Evolutionary conservation across 768 basidiomycete genomes (phyloP).

Genomic region (Phlegmacium glaucopus): DNA sequence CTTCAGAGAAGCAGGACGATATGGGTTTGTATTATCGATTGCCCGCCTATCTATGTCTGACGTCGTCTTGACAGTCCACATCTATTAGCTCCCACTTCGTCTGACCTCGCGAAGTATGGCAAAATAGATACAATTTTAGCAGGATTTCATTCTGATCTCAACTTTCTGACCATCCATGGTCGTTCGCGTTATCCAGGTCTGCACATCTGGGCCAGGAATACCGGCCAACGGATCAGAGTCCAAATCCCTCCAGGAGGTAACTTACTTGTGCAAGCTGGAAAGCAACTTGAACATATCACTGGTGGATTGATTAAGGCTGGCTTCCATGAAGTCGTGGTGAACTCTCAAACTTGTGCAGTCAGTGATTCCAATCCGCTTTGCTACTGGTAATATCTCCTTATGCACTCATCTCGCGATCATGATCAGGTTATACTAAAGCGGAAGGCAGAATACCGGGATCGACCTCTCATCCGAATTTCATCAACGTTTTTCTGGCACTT

Average conservation of each 20-base stretch:
- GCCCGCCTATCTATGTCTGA: neutral
- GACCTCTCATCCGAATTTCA: conserved; percentile 93
- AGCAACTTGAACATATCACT: conserved; percentile 86
- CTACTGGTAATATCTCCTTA: neutral
- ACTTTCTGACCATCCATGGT: conserved; percentile 90
- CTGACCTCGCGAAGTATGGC: conserved; percentile 80
- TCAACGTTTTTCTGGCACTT: conserved; percentile 97
- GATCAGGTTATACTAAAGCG: conserved; percentile 61
- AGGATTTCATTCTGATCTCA: conserved; percentile 93
- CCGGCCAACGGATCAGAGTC: conserved; percentile 85
- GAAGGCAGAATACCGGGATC: conserved; percentile 54
- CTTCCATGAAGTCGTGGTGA: conserved; percentile 93
- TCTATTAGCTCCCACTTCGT: conserved; percentile 90
- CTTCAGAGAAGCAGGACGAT: conserved; percentile 78
- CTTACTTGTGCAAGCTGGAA: conserved; percentile 92
- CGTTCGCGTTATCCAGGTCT: conserved; percentile 84
- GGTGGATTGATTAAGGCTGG: conserved; percentile 89
- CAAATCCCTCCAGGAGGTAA: conserved; percentile 79
- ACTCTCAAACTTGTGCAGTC: conserved; percentile 71
- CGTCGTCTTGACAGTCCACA: conserved; percentile 54
- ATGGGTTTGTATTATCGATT: conserved; percentile 54
- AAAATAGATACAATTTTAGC: conserved; percentile 81
- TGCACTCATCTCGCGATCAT: neutral
- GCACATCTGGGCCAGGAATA: conserved; percentile 94
- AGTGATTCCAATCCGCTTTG: conserved; percentile 12